Evolutionary conservation across 768 basidiomycete species (phyloP), one percentile per base, ranked within the genome.

Genomic region (Phanerochaete carnosa): DNA sequence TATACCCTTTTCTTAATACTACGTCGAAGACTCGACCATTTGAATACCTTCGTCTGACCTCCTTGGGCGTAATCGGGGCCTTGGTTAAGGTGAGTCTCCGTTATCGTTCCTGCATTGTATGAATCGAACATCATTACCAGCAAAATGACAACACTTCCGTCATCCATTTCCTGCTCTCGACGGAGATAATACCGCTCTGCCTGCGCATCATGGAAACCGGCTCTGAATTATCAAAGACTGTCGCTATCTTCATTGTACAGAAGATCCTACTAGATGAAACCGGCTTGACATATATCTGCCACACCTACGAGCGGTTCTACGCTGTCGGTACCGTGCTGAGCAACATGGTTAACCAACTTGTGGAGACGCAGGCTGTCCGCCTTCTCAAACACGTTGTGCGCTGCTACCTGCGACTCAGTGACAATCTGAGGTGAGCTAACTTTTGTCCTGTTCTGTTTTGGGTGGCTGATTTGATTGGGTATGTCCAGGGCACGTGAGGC

Each of bases 171-270:
- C 83, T 99, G 45, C 85, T 99, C 47, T 97, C 95, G 3, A 99
- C 97, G 57, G 97, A 99, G 80, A 99, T 99, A 73, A 99, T 99
- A 71, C 97, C 97, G 35, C 89, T 99, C 64, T 99, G 97, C 73
- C 86, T 99, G 54, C 90, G 97, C 55, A 99, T 99, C 74, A 99
- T 99, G 97, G 97, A 99, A 75, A 98, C 97, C 2, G 97, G 97
- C 45, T 97, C 95, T 2, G 97, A 99, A 69, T 85, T 99, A 19
- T 94, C 92, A 60, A 99, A 99, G 77, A 99, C 97, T 0, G 97
- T 99, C 47, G 97, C 97, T 45, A 99, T 99, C 69, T 99, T 99
- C 76, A 99, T 99, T 69, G 97, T 99, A 3, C 97, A 99, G 74
- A 99, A 99, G 69, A 93, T 94, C 61, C 82, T 99, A 16, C 82